Evolutionary conservation across 176 grass and related monocot genomes (phyloP).

Genomic region (Saccharum officinarum): DNA sequence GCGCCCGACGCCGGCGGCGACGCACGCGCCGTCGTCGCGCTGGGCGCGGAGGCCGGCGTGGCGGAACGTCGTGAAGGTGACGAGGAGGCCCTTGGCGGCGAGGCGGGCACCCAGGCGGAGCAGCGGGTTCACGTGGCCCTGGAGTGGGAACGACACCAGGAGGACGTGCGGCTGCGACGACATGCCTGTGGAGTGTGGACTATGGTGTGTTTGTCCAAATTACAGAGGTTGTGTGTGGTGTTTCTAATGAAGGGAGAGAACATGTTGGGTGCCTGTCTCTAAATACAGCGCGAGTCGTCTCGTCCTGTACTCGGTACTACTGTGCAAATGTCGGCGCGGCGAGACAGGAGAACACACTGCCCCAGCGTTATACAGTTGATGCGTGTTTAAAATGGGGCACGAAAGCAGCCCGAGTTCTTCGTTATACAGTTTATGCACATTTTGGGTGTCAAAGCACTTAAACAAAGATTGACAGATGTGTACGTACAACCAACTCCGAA

Average conservation of each 20-base stretch:
- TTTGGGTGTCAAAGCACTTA: not conserved
- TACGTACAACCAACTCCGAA: too few species aligned
- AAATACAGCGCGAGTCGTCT: not conserved
- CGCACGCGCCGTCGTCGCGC: not conserved
- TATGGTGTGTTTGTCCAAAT: too few species aligned
- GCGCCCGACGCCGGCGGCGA: not conserved
- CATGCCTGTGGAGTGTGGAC: not conserved
- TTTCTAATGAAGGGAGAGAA: not conserved
- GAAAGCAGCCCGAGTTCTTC: not conserved
- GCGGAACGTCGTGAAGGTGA: constrained; percentile 63
- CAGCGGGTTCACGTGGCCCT: constrained; percentile 66
- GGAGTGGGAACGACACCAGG: constrained; percentile 52
- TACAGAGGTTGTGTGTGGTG: too few species aligned
- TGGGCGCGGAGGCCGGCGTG: constrained; percentile 26
- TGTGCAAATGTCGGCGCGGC: not conserved
- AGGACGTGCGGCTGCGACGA: constrained; percentile 45
- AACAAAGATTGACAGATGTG: not conserved
- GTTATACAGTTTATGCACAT: not conserved
- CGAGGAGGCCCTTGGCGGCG: constrained; percentile 45
- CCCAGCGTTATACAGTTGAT: not conserved
- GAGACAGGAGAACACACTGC: not conserved
- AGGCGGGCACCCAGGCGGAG: constrained; percentile 53
- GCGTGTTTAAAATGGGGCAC: not conserved
- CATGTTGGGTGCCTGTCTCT: not conserved
- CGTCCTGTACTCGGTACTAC: not conserved